Evolutionary conservation across 306 rosid genomes (phyloP), one percentile per base, ranked within the genome.

Genomic region (Vigna mungo): DNA sequence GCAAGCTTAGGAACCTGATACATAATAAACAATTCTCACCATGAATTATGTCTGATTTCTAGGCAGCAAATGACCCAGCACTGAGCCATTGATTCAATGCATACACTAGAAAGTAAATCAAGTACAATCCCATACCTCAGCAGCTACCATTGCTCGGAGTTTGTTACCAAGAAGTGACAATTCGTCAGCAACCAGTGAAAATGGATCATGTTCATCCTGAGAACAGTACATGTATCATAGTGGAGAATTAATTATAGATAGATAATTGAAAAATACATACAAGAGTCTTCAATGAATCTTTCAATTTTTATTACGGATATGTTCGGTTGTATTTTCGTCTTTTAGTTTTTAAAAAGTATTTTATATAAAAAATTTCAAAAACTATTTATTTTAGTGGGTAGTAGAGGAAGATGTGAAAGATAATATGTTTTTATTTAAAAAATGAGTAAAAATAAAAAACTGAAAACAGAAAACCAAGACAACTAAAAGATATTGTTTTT

Each of bases 1-100:
- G 97, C 97, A 86, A 94, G 98, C 89, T 94, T 94, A 11, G 98
- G 98, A 64, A 94, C 98, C 98, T 94, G 89, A 39, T 78, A 68
- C 46, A 74, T 14, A n/a, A 72, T 71, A 81, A 71, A 74, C 74
- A 76, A 61, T 39, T 74, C 21, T 79, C 81, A 69, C 37, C 23
- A 30, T 30, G 21, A 71, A 60, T 61, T 66, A 53, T 25, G 60
- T 32, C 43, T 48, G 48, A 54, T 59, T 82, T 63, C 61, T 63
- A 64, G 14, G 60, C 30, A 80, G 82, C 36, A 56, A 17, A 63
- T 68, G 27, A 62, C 47, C 32, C 74, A 52, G 39, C 27, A 11
- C 14, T 23, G 15, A 44, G 23, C 17, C 46, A 71, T 36, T 17
- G 30, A 72, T 71, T 64, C 83, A 16, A 23, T 73, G 71, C 64